Percentiles rank a stretch among this genome's conserved stretches.
Conservation (phyloP, 2,329 filamentous ascomycete species). For the Aspergillus oerlinghausenensis region DNA sequence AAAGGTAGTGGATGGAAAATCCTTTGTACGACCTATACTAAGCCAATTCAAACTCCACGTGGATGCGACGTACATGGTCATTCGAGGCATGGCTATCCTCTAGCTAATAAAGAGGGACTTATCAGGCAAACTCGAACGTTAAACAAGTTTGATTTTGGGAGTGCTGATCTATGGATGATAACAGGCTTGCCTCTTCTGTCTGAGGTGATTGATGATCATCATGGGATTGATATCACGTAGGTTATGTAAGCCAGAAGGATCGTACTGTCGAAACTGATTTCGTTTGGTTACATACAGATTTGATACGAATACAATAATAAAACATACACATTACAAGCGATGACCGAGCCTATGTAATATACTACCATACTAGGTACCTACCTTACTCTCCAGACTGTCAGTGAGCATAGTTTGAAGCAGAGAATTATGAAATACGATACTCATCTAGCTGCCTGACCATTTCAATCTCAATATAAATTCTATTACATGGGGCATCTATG, state of each 20-base stretch:
- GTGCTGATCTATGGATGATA: not conserved
- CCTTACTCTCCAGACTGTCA: not conserved
- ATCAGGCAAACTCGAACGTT: not conserved
- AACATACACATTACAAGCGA: not conserved
- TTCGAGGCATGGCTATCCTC: not conserved
- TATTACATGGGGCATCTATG: slow-evolving; percentile 2
- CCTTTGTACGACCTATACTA: not conserved
- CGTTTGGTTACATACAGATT: not conserved
- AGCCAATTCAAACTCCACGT: not conserved
- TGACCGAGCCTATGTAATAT: not conserved
- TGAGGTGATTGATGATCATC: not conserved
- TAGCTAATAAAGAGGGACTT: not conserved
- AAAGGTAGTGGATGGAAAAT: not conserved
- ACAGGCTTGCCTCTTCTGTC: not conserved
- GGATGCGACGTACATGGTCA: not conserved
- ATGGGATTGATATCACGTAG: not conserved
- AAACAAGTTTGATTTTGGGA: not conserved
- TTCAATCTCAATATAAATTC: not conserved
- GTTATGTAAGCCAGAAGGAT: not conserved
- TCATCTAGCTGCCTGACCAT: not conserved
- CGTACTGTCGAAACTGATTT: not conserved
- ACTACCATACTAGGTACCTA: not conserved
- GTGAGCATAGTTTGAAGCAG: not conserved
- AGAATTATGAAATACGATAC: not conserved
- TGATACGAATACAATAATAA: not conserved